Percentiles rank a stretch among this genome's conserved stretches.
Evolutionary conservation across 768 basidiomycete species (phyloP).

Genomic region (Boletus coccyginus): DNA sequence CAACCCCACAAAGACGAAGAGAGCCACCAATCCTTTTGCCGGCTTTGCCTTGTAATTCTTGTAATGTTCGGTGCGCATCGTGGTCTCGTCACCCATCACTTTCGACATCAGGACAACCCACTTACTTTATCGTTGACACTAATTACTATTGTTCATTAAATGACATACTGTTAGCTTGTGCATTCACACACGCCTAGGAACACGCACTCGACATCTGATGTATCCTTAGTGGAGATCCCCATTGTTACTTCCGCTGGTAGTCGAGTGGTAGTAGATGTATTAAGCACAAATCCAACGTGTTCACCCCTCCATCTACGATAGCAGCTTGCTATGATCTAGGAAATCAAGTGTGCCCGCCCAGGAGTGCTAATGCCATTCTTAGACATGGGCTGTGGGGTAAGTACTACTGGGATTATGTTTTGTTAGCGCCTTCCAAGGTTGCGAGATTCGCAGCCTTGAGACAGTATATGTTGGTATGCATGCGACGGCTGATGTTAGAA

Average conservation of each 20-base stretch:
- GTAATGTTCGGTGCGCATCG: not conserved
- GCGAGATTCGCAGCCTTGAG: not conserved
- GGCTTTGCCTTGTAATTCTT: constrained; percentile 31
- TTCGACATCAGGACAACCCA: constrained; percentile 1
- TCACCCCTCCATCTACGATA: not conserved
- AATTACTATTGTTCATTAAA: constrained; percentile 9
- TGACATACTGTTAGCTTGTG: constrained; percentile 8
- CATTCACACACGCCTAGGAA: constrained; percentile 1
- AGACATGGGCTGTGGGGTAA: no score
- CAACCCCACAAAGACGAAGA: constrained; percentile 36
- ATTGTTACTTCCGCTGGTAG: constrained; percentile 1
- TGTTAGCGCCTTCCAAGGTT: not conserved
- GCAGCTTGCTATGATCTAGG: not conserved
- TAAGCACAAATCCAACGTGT: not conserved
- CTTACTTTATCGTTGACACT: constrained; percentile 13
- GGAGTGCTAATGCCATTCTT: no score
- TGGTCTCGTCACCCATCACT: not conserved
- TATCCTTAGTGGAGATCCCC: constrained; percentile 24
- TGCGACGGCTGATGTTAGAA: not conserved
- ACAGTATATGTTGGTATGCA: not conserved
- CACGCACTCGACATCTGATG: constrained; percentile 13
- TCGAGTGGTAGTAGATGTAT: constrained; percentile 6
- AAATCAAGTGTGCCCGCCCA: no score
- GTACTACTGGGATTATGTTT: not conserved
- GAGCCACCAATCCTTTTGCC: constrained; percentile 53